Percentiles rank a stretch among this genome's conserved stretches.
phyloP scores from a whole-genome alignment of 768 basidiomycete species.

The Boletus tomentosulus region DNA sequence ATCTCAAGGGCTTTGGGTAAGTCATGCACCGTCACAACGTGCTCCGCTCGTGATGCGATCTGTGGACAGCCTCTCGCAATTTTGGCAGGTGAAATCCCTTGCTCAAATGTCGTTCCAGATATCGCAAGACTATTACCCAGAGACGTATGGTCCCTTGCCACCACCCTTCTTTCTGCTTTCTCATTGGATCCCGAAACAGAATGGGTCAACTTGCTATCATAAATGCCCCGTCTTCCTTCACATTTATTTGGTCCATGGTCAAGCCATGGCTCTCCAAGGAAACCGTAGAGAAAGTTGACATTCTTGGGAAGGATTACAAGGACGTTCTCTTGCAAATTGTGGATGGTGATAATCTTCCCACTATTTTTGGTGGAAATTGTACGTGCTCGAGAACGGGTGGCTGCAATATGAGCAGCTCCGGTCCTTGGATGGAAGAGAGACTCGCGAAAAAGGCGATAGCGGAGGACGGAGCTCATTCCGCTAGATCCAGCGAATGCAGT shows the following conservation, averaged over 20 bases:
- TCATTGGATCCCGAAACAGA: slow-evolving; percentile 31
- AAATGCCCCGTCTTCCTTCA: slow-evolving; percentile 70
- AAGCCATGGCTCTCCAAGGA: slow-evolving; percentile 74
- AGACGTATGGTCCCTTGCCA: slow-evolving; percentile 49
- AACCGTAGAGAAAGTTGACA: slow-evolving; percentile 62
- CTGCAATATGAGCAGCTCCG: slow-evolving; percentile 59
- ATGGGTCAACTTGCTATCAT: slow-evolving; percentile 71
- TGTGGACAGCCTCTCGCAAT: slow-evolving; percentile 50
- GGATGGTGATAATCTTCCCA: slow-evolving; percentile 61
- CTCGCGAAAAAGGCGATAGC: slow-evolving; percentile 16
- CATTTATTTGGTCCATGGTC: slow-evolving; percentile 65
- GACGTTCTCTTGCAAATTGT: slow-evolving; percentile 53
- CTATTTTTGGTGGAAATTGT: slow-evolving; percentile 60
- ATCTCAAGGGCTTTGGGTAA: slow-evolving; percentile 68
- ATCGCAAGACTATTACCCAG: slow-evolving; percentile 76
- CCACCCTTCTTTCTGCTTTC: background rate
- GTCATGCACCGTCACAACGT: slow-evolving; percentile 13
- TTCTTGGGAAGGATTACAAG: slow-evolving; percentile 60
- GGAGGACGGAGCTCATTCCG: background rate
- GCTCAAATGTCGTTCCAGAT: slow-evolving; percentile 62
- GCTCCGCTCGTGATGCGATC: background rate
- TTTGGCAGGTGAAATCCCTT: slow-evolving; percentile 74
- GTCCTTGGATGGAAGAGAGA: slow-evolving; percentile 68
- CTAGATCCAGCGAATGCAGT: background rate
- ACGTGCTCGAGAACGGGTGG: slow-evolving; percentile 52